Evolutionary conservation across 257 asterid genomes (phyloP).

Genomic region (Cruciata laevipes): DNA sequence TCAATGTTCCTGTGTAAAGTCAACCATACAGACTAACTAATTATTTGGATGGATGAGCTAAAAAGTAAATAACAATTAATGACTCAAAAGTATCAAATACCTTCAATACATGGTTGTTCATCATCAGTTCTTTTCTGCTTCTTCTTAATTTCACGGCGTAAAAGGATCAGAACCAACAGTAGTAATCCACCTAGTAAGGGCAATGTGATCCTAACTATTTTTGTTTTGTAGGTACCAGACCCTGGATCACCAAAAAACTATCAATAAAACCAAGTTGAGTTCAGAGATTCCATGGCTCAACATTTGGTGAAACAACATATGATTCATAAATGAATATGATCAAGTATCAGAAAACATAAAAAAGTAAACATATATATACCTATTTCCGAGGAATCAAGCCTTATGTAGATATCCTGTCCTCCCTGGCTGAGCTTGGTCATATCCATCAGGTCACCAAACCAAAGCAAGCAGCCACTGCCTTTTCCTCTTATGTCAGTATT

Average conservation of each 20-base stretch:
- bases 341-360: too few species aligned
- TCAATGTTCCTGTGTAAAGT: background rate
- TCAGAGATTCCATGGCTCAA: background rate
- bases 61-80: background rate
- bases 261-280: background rate
- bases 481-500: slow-evolving; percentile 17
- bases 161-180: background rate
- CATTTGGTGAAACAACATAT: background rate
- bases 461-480: slow-evolving; percentile 34
- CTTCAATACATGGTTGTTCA: background rate
- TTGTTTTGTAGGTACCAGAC: background rate
- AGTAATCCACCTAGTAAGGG: background rate
- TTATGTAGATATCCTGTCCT: slow-evolving; percentile 25
- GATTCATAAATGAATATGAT: background rate
- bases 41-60: background rate
- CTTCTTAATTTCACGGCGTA: background rate
- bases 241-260: slow-evolving; percentile 3
- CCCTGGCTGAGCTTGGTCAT: slow-evolving; percentile 7
- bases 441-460: slow-evolving; percentile 30
- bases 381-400: slow-evolving; percentile 22
- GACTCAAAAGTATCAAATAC: background rate
- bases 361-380: slow-evolving; percentile 16
- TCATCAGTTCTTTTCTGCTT: background rate
- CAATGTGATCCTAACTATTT: slow-evolving; percentile 9
- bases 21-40: background rate